phyloP scores from a whole-genome alignment of 495 filamentous ascomycete species.

The Hypoxylon rickii region DNA sequence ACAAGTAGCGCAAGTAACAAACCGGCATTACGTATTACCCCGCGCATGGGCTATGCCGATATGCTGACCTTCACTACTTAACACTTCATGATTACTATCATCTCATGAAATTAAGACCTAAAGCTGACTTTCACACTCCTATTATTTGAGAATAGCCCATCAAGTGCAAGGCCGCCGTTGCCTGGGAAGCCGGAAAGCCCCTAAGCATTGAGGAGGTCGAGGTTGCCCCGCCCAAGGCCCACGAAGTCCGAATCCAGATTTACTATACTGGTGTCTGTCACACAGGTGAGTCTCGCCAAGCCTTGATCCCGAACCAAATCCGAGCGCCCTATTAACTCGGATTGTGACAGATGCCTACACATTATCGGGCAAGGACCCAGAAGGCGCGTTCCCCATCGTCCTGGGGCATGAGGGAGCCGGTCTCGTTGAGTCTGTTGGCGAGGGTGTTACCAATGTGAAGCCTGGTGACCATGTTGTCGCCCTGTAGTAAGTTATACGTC shows the following conservation, averaged over 20 bases:
- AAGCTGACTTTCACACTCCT: constrained; percentile 16
- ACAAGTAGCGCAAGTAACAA: too few species aligned
- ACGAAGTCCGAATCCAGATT: constrained; percentile 96
- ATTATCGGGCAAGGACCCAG: constrained; percentile 95
- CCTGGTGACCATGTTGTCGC: constrained; percentile 91
- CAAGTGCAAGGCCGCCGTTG: constrained; percentile 82
- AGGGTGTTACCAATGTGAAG: constrained; percentile 93
- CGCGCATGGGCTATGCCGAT: constrained; percentile 27
- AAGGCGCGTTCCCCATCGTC: constrained; percentile 96
- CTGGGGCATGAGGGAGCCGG: constrained; percentile 97
- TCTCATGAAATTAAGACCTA: not conserved
- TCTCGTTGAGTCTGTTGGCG: constrained; percentile 94
- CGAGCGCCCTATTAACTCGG: constrained; percentile 24
- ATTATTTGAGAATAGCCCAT: constrained; percentile 46
- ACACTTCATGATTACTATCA: not conserved
- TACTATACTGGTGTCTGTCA: constrained; percentile 98
- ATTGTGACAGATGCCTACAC: constrained; percentile 85
- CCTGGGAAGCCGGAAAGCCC: constrained; percentile 92
- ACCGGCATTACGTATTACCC: constrained; percentile 16
- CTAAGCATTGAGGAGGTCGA: constrained; percentile 89
- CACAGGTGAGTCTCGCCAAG: constrained; percentile 67
- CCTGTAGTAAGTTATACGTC: constrained; percentile 71
- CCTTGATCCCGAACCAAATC: constrained; percentile 31
- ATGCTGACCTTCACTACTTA: not conserved
- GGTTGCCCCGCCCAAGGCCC: constrained; percentile 85